Percentiles rank a stretch among this genome's conserved stretches.
Conservation (phyloP, 73 alveolate species). For the Diophrys appendiculata region DNA sequence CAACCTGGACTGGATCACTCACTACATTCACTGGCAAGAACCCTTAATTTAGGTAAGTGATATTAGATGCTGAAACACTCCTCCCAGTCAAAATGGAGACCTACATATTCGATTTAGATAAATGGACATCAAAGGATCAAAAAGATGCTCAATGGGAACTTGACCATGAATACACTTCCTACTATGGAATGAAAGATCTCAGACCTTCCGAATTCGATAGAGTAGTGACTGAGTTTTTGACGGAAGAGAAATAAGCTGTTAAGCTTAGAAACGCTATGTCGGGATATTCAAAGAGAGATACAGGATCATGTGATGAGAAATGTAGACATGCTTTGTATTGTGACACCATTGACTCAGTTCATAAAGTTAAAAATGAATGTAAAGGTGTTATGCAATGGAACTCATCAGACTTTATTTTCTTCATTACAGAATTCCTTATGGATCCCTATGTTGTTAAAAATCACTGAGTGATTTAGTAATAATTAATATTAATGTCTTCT, state of each 20-base stretch:
- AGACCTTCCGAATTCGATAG: constrained; percentile 18
- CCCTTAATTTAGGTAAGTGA: constrained; percentile 33
- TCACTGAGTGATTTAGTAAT: no score
- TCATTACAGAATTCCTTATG: neutral
- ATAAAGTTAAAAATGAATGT: neutral
- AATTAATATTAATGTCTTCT: no score
- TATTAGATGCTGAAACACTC: constrained; percentile 29
- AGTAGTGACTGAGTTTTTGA: no score
- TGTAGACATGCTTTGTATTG: neutral
- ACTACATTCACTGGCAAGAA: constrained; percentile 31
- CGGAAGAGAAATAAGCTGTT: neutral
- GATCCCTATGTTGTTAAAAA: neutral
- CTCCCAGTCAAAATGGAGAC: constrained; percentile 34
- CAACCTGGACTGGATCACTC: constrained; percentile 39
- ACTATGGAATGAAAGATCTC: constrained; percentile 24
- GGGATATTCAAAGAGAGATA: neutral
- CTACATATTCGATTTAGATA: constrained; percentile 22
- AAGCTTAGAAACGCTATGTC: neutral
- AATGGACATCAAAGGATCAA: neutral
- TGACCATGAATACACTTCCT: constrained; percentile 23
- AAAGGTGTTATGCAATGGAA: neutral
- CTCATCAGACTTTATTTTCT: neutral
- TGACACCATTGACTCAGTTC: neutral
- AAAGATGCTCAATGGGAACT: constrained; percentile 24
- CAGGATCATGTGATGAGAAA: neutral